phyloP scores from a whole-genome alignment of 345 rosid genomes.

The Capsella bursapastoris region DNA sequence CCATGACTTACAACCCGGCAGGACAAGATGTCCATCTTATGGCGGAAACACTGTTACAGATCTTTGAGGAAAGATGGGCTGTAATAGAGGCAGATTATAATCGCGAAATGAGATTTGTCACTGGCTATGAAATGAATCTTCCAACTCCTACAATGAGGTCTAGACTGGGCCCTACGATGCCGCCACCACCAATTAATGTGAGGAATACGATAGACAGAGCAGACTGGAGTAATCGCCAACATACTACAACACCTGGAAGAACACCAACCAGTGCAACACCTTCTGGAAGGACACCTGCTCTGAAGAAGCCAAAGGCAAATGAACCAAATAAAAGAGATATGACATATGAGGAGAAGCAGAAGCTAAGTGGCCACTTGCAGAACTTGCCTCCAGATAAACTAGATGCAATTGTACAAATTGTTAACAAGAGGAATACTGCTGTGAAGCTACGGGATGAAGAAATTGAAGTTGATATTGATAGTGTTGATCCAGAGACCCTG shows the following conservation, averaged over 20 bases:
- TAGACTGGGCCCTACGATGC: slow-evolving; percentile 61
- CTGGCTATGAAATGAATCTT: slow-evolving; percentile 61
- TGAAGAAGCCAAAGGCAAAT: slow-evolving; percentile 95
- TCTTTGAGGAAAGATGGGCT: slow-evolving; percentile 92
- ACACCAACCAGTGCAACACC: slow-evolving; percentile 71
- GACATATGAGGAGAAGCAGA: slow-evolving; percentile 98
- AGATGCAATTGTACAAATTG: slow-evolving; percentile 92
- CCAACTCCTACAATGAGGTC: slow-evolving; percentile 60
- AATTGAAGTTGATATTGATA: slow-evolving; percentile 97
- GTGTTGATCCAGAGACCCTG: slow-evolving; percentile 94
- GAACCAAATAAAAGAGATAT: slow-evolving; percentile 95
- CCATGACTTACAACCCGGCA: slow-evolving; percentile 90
- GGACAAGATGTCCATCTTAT: slow-evolving; percentile 98
- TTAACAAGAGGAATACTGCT: slow-evolving; percentile 86
- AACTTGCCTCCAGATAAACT: slow-evolving; percentile 90
- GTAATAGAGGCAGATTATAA: slow-evolving; percentile 78
- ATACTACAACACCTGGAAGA: slow-evolving; percentile 56
- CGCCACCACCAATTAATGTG: slow-evolving; percentile 72
- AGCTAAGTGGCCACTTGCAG: slow-evolving; percentile 89
- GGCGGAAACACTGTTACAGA: slow-evolving; percentile 71
- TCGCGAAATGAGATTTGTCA: slow-evolving; percentile 65
- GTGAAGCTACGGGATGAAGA: slow-evolving; percentile 86
- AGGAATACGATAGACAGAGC: slow-evolving; percentile 82
- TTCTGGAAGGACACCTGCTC: slow-evolving; percentile 81
- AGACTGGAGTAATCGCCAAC: slow-evolving; percentile 62